Conservation (phyloP, 345 rosid species). For the Dovyalis caffra region DNA sequence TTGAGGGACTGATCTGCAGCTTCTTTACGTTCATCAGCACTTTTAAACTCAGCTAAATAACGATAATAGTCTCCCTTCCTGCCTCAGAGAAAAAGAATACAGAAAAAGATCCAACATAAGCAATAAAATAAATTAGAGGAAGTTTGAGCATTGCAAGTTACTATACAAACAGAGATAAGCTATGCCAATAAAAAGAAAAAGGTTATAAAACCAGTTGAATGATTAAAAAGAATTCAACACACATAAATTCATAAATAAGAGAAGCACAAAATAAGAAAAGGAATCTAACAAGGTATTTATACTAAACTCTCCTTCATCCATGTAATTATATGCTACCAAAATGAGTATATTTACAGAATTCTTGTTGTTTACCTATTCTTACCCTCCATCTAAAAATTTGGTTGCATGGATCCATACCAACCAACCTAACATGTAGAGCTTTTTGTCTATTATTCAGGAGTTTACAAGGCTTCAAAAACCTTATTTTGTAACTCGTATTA, state of each 20-base stretch:
- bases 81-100: slow-evolving; percentile 2
- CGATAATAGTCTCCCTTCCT: slow-evolving; percentile 64
- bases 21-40: slow-evolving; percentile 45
- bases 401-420: neutral
- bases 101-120: slow-evolving; percentile 3
- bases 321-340: neutral
- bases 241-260: neutral
- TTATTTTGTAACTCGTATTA: neutral
- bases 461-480: neutral
- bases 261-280: neutral
- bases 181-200: neutral
- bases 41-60: slow-evolving; percentile 52
- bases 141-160: neutral
- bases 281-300: neutral
- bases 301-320: neutral
- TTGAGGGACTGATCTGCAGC: slow-evolving; percentile 57
- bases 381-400: neutral
- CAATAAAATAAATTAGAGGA: neutral
- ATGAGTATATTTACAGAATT: neutral
- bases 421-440: neutral
- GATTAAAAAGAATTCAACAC: slow-evolving; percentile 3
- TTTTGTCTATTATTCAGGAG: neutral
- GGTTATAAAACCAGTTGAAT: neutral
- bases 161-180: neutral
- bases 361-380: neutral